Conservation (phyloP, 495 filamentous ascomycete genomes). For the Penicillium fimorum region DNA sequence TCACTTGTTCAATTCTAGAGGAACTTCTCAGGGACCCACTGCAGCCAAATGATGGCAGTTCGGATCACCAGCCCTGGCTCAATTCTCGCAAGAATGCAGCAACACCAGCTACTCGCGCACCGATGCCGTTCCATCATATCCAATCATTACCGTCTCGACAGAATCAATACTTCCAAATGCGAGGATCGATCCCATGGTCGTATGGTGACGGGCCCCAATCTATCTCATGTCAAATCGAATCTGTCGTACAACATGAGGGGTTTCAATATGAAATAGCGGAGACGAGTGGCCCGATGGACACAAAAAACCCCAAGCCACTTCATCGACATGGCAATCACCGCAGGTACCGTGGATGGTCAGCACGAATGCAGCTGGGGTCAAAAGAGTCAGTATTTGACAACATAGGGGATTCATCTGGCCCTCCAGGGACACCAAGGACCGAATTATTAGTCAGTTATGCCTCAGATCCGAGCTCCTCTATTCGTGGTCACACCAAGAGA, state of each 20-base stretch:
- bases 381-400: conserved; percentile 7
- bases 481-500: not conserved
- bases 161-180: not conserved
- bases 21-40: conserved; percentile 4
- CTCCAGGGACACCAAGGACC: conserved; percentile 40
- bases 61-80: not conserved
- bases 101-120: not conserved
- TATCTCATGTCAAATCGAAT: conserved; percentile 7
- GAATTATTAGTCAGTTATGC: conserved; percentile 29
- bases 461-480: conserved; percentile 18
- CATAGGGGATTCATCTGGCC: conserved; percentile 25
- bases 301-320: not conserved
- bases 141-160: conserved; percentile 3
- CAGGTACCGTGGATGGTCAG: conserved; percentile 39
- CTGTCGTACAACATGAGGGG: not conserved
- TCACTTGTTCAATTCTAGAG: conserved; percentile 5
- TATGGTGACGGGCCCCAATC: not conserved
- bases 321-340: conserved; percentile 6
- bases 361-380: conserved; percentile 37
- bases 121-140: not conserved
- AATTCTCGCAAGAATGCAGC: not conserved
- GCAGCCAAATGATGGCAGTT: not conserved
- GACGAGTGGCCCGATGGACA: not conserved
- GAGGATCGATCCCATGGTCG: conserved; percentile 1
- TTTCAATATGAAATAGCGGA: not conserved